These are phyloP conservation scores for Boletus bicolor DNA, from an alignment of 768 basidiomycete genomes.

Conservation along the genomic window DNA sequence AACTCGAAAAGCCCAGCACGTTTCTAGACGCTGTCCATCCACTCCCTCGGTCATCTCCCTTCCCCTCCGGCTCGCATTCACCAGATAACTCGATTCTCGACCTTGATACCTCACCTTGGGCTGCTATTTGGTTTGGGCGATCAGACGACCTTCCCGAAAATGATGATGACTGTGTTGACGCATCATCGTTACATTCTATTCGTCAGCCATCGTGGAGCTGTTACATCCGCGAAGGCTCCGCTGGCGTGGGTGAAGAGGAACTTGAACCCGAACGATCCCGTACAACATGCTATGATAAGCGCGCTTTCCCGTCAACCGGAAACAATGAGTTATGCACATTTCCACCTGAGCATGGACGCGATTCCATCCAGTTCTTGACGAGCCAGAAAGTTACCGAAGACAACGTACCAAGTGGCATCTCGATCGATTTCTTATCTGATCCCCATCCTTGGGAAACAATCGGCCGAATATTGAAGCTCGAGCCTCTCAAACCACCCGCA, in stretches of 20 bases:
- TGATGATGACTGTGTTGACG: not conserved
- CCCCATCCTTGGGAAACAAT: constrained; percentile 33
- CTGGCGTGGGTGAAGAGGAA: not conserved
- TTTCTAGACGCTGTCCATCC: not conserved
- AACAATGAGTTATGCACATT: not conserved
- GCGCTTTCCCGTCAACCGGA: not conserved
- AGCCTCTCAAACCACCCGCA: not conserved
- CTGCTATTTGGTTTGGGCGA: not conserved
- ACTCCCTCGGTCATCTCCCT: constrained; percentile 26
- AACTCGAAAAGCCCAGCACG: not conserved
- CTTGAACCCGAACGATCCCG: not conserved
- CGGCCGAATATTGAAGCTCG: constrained; percentile 24
- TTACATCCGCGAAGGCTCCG: not conserved
- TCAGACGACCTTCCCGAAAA: not conserved
- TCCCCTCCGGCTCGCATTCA: constrained; percentile 12
- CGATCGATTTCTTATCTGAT: constrained; percentile 29
- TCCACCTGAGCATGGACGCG: not conserved
- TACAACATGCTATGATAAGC: not conserved
- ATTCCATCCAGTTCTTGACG: not conserved
- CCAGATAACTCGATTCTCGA: constrained; percentile 18
- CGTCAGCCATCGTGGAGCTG: not conserved
- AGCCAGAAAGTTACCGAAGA: not conserved
- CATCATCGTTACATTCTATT: not conserved
- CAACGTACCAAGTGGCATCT: not conserved
- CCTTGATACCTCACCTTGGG: constrained; percentile 25